Evolutionary conservation across 202 grass and related monocot species (phyloP).

Genomic region (Schoenoplectus triqueter): DNA sequence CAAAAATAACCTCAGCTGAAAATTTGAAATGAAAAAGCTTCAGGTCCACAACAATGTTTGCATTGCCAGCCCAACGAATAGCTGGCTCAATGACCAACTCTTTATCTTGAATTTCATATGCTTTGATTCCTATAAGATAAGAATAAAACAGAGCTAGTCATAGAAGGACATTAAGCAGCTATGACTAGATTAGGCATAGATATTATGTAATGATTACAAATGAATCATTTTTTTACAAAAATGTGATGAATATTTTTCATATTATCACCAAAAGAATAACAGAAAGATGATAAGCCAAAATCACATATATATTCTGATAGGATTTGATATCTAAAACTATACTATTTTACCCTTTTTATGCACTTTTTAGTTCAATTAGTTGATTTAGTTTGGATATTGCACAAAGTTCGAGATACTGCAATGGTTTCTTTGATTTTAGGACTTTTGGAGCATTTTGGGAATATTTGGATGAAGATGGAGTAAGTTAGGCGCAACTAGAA

Average conservation of each 20-base stretch:
- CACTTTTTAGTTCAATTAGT: too few relatives aligned
- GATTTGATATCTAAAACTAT: too few relatives aligned
- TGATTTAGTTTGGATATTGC: too few relatives aligned
- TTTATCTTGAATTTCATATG: slow-evolving; percentile 82
- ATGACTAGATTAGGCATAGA: neutral
- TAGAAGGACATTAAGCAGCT: slow-evolving; percentile 14
- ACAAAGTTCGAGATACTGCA: too few relatives aligned
- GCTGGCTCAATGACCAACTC: slow-evolving; percentile 78
- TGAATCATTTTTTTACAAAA: neutral
- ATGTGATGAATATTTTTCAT: neutral
- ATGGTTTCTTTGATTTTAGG: too few relatives aligned
- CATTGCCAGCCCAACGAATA: slow-evolving; percentile 76
- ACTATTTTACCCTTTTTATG: too few relatives aligned
- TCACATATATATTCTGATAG: too few relatives aligned
- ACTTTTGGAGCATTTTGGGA: too few relatives aligned
- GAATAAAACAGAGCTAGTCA: neutral
- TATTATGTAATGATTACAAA: neutral
- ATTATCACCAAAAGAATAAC: neutral
- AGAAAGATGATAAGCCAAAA: too few relatives aligned
- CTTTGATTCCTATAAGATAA: slow-evolving; percentile 73
- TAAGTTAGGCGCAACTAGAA: too few relatives aligned
- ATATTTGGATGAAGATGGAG: too few relatives aligned
- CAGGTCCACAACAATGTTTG: slow-evolving; percentile 52
- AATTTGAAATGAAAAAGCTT: slow-evolving; percentile 65
- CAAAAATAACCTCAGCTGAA: slow-evolving; percentile 57